These are phyloP conservation scores for Eucalyptus sideroxylon DNA, from an alignment of 345 rosid genomes.

Conservation along the genomic window DNA sequence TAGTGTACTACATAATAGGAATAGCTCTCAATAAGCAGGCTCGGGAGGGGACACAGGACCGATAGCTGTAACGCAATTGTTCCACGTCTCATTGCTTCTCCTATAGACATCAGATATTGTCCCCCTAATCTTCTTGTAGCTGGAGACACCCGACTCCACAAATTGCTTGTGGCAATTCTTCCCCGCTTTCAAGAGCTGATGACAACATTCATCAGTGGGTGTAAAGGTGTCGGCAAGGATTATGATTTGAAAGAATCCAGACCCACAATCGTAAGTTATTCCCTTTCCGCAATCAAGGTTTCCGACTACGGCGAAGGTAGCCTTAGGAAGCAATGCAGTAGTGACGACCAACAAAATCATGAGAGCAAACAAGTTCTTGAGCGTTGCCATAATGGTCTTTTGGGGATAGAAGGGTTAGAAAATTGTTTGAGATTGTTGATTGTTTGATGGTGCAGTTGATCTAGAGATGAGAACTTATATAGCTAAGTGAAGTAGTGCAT, in stretches of 20 bases:
- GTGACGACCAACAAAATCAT: not conserved
- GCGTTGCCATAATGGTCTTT: not conserved
- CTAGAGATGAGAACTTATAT: not conserved
- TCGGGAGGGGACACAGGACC: not conserved
- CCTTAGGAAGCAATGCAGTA: not conserved
- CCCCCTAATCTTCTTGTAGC: not conserved
- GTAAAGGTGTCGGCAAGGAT: not conserved
- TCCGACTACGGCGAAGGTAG: not conserved
- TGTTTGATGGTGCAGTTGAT: not conserved
- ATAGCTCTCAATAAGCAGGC: not conserved
- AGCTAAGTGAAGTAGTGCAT: not conserved
- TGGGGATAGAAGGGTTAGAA: not conserved
- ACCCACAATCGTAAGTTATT: not conserved
- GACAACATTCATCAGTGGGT: not conserved
- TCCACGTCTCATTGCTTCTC: not conserved
- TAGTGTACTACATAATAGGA: not conserved
- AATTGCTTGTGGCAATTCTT: not conserved
- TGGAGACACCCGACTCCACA: not conserved
- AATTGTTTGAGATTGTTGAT: not conserved
- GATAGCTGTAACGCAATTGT: not conserved
- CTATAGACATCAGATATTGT: not conserved
- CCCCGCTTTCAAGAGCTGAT: not conserved
- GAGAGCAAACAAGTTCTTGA: not conserved
- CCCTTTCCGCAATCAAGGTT: not conserved
- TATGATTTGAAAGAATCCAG: not conserved